phyloP scores from a whole-genome alignment of 345 rosid genomes.

The Citrus australasica region DNA sequence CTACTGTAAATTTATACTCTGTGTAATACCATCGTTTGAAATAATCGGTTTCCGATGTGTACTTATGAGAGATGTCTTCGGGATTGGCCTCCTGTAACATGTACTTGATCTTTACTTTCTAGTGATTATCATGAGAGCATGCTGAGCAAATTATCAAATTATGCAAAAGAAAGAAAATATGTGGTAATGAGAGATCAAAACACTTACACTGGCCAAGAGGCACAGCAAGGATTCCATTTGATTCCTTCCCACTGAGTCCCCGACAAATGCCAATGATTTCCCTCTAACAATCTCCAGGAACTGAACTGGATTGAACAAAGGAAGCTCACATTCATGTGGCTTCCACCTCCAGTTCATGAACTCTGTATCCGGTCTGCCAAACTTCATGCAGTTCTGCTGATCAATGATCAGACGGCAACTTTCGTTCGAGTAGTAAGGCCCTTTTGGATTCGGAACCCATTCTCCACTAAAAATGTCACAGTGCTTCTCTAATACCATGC shows the following conservation, averaged over 20 bases:
- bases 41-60: slow-evolving; percentile 18
- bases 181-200: not conserved
- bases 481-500: slow-evolving; percentile 7
- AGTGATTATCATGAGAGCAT: not conserved
- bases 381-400: slow-evolving; percentile 50
- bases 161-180: not conserved
- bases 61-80: slow-evolving; percentile 24
- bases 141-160: not conserved
- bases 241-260: slow-evolving; percentile 49
- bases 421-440: slow-evolving; percentile 30
- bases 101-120: not conserved
- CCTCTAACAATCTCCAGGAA: slow-evolving; percentile 38
- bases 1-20: slow-evolving; percentile 39
- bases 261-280: slow-evolving; percentile 43
- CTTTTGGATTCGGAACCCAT: slow-evolving; percentile 30
- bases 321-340: slow-evolving; percentile 40
- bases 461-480: slow-evolving; percentile 39
- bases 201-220: slow-evolving; percentile 35
- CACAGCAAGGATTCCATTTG: slow-evolving; percentile 47
- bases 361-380: slow-evolving; percentile 39
- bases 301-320: slow-evolving; percentile 25
- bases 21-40: slow-evolving; percentile 24
- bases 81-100: slow-evolving; percentile 37
- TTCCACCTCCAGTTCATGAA: slow-evolving; percentile 55
- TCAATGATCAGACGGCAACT: slow-evolving; percentile 34